These are phyloP conservation scores for Chrysosporium queenslandicum DNA, from an alignment of 2,329 filamentous ascomycete genomes.

Conservation along the genomic window DNA sequence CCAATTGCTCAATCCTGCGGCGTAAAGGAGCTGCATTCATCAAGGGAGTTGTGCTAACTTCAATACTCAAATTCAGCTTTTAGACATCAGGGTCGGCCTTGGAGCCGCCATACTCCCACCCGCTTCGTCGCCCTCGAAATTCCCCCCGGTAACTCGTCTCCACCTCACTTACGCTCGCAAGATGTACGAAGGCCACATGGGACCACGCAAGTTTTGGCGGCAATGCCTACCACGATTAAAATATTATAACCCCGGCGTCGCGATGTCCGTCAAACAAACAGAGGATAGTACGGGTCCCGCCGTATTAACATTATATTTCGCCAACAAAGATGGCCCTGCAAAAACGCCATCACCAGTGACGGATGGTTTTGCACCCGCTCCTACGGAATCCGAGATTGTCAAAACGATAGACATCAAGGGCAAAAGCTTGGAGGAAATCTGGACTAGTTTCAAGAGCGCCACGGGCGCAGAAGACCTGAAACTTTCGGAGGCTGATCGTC, in stretches of 20 bases:
- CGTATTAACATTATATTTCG: conserved; percentile 36
- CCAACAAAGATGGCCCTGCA: conserved; percentile 23
- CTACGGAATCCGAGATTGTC: conserved; percentile 26
- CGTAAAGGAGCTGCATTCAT: not conserved
- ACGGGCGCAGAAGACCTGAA: conserved; percentile 42
- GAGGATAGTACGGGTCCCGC: conserved; percentile 39
- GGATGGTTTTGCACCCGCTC: conserved; percentile 29
- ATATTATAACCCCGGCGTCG: conserved; percentile 80
- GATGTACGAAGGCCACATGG: conserved; percentile 32
- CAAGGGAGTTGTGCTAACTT: not conserved
- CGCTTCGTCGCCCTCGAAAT: conserved; percentile 25
- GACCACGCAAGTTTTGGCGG: conserved; percentile 74
- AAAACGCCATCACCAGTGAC: conserved; percentile 1
- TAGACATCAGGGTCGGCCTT: conserved; percentile 60
- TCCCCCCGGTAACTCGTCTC: conserved; percentile 34
- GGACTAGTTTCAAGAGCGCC: conserved; percentile 33
- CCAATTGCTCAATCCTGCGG: not conserved
- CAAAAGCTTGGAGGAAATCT: conserved; percentile 34
- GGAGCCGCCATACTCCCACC: conserved; percentile 69
- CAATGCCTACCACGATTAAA: conserved; percentile 75
- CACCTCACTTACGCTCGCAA: conserved; percentile 38
- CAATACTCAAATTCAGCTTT: conserved; percentile 7
- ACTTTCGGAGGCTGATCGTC: conserved; percentile 28
- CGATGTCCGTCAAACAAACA: conserved; percentile 70
- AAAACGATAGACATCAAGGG: conserved; percentile 33